A percentile compares a stretch with the other conserved stretches of the same genome.
These are phyloP conservation scores for Thozetella sp. DNA, from an alignment of 495 filamentous ascomycete species.

Conservation along the genomic window DNA sequence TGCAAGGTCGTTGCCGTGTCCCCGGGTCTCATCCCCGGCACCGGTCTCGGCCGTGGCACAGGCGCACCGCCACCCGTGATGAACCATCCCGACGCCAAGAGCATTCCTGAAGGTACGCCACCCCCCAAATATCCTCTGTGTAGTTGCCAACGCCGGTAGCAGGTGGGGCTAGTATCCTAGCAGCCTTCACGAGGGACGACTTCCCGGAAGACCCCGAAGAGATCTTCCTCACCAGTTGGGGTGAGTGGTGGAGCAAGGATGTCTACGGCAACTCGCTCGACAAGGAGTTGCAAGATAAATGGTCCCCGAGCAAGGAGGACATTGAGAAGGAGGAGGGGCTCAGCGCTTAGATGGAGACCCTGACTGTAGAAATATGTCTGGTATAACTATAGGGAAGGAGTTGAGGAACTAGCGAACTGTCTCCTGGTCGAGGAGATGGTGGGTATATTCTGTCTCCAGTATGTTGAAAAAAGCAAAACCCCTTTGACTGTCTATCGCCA, in stretches of 20 bases:
- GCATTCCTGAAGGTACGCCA: conserved; percentile 33
- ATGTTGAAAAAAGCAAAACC: too few relatives aligned
- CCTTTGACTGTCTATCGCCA: too few relatives aligned
- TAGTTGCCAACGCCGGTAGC: not conserved
- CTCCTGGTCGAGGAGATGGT: too few relatives aligned
- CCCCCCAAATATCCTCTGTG: not conserved
- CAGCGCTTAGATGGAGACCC: too few relatives aligned
- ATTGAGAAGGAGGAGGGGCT: conserved; percentile 42
- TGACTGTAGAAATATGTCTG: too few relatives aligned
- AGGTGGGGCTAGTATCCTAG: conserved; percentile 40
- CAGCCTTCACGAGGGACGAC: conserved; percentile 39
- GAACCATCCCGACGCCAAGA: conserved; percentile 36
- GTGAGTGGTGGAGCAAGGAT: conserved; percentile 48
- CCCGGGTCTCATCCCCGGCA: conserved; percentile 41
- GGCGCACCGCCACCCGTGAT: conserved; percentile 12
- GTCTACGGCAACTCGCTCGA: conserved; percentile 32
- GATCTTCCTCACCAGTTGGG: conserved; percentile 50
- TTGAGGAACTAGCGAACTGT: too few relatives aligned
- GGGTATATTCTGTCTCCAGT: too few relatives aligned
- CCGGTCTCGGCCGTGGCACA: conserved; percentile 27
- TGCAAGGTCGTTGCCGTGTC: conserved; percentile 44
- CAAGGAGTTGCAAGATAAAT: conserved; percentile 42
- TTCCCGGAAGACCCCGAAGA: conserved; percentile 44
- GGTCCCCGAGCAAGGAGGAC: conserved; percentile 39
- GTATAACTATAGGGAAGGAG: too few relatives aligned